Percentiles rank a stretch among this genome's conserved stretches.
phyloP scores from a whole-genome alignment of 441 rosid genomes.

The Syzygium syzygioides region DNA sequence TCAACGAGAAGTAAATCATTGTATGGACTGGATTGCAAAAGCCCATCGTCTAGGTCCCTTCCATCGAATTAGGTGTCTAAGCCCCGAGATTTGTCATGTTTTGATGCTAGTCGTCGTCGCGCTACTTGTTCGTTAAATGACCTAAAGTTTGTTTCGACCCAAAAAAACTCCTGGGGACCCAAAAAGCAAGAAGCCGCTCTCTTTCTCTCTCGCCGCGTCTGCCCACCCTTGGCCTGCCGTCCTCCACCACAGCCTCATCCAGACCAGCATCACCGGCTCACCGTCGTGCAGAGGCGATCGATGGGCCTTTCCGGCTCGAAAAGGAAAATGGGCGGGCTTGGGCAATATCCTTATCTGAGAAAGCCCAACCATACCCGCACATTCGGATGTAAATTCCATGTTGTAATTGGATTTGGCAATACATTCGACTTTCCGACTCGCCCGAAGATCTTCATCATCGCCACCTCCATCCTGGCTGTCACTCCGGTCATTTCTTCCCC shows the following conservation, averaged over 20 bases:
- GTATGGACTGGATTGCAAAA: no score
- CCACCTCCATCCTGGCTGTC: background rate
- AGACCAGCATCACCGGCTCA: background rate
- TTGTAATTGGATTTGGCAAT: background rate
- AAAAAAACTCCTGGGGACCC: no score
- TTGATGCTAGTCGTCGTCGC: no score
- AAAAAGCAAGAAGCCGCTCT: background rate
- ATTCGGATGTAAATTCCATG: background rate
- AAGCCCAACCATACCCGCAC: background rate
- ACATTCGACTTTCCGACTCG: rapidly evolving
- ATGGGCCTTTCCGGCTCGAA: background rate
- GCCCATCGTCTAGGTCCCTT: no score
- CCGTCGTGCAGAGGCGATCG: background rate
- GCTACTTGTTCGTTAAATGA: no score
- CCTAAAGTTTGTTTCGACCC: no score
- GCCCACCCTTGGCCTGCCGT: rapidly evolving
- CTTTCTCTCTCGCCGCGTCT: background rate
- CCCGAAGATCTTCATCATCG: rapidly evolving
- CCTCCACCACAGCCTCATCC: background rate
- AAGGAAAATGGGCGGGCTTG: background rate
- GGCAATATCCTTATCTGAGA: background rate
- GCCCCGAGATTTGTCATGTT: no score
- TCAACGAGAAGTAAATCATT: no score
- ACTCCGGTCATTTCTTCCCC: background rate
- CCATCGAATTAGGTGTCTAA: no score